Evolutionary conservation across 306 rosid species (phyloP), one percentile per base, ranked within the genome.

Genomic region (Lathyrus tuberosus): DNA sequence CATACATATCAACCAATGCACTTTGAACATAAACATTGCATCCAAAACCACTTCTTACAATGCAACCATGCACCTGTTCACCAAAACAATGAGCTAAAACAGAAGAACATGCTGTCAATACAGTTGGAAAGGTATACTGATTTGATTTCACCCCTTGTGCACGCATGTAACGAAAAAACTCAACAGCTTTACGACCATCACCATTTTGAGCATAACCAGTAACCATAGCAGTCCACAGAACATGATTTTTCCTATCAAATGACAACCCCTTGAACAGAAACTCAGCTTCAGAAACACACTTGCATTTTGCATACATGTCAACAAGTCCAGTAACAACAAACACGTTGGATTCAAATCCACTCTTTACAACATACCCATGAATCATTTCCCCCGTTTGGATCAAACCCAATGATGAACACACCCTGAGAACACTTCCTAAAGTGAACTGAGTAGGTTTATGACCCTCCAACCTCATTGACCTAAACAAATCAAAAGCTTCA

Each of bases 281-380:
- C 74, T 85, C 97, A 4, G 92, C 98, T 67, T 94, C 85, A 4
- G 66, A 72, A 70, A 90, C 22, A 67, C 76, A 61, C 80, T 76
- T 85, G 79, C 97, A 88, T 86, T 90, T 94, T 16, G 94, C 85
- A 78, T 94, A 88, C 95, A 88, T 87, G 79, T 94, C 97, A 61
- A 94, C 91, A 63, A 94, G 93, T 64, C 90, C 89, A 48, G 95
- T 88, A 75, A 85, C 79, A 60, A 86, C 95, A 74, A 76, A 84
- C 20, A 73, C 80, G 77, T 83, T 81, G 3, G 70, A 73, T 15
- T 83, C 89, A 68, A 88, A 85, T 49, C 82, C 78, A 56, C 70
- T 73, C 79, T 85, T 94, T 3, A 80, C 75, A 37, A 81, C 80
- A 82, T 84, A 84, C 14, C 88, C 88, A 69, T 94, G 98, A 76